These are phyloP conservation scores for Russula ochroleuca DNA, from an alignment of 768 basidiomycete genomes.

Conservation along the genomic window DNA sequence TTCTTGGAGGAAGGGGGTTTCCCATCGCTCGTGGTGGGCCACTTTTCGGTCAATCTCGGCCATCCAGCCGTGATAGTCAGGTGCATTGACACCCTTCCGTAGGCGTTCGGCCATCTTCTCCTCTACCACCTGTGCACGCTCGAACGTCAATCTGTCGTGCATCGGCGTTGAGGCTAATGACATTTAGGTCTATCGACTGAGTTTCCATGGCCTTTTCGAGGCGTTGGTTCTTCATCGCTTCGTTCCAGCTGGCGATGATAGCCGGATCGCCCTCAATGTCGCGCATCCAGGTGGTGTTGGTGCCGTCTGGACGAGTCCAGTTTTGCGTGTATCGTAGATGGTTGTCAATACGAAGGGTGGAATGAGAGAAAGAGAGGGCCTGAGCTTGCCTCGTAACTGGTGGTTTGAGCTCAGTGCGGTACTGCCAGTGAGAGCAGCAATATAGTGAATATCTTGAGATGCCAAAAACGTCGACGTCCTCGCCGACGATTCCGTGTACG, in stretches of 20 bases:
- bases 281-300: conserved; percentile 27
- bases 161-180: conserved; percentile 14
- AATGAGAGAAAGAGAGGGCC: not conserved
- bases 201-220: conserved; percentile 9
- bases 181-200: conserved; percentile 10
- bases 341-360: not conserved
- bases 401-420: not conserved
- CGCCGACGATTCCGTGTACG: conserved; percentile 27
- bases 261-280: conserved; percentile 2
- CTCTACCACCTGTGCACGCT: conserved; percentile 17
- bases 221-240: conserved; percentile 12
- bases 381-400: conserved; percentile 25
- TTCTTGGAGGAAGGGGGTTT: too few species aligned
- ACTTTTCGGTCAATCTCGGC: conserved; percentile 3
- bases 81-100: not conserved
- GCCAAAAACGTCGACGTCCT: conserved; percentile 27
- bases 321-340: conserved; percentile 2
- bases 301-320: conserved; percentile 25
- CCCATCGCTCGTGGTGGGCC: not conserved
- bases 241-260: conserved; percentile 16
- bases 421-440: too few species aligned
- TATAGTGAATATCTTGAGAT: conserved; percentile 11
- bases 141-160: conserved; percentile 24
- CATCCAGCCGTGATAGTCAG: conserved; percentile 17
- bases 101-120: conserved; percentile 20